A percentile compares a stretch with the other conserved stretches of the same genome.
Conservation (phyloP, 2,329 filamentous ascomycete genomes). For the Alternaria infectoria region DNA sequence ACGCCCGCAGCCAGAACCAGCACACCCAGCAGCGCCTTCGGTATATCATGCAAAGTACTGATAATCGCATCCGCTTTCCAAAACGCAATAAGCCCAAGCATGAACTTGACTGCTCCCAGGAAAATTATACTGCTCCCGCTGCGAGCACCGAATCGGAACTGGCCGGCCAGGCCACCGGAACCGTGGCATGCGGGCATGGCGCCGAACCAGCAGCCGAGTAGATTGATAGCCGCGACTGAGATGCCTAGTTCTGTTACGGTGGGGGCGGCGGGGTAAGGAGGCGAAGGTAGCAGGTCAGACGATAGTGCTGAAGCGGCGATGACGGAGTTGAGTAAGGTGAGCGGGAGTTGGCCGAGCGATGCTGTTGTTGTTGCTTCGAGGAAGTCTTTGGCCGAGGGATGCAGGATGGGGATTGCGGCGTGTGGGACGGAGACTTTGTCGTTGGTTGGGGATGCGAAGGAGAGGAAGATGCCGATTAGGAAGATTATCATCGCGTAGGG, state of each 20-base stretch:
- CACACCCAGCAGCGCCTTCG: slow-evolving; percentile 77
- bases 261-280: slow-evolving; percentile 63
- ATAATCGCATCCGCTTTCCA: slow-evolving; percentile 78
- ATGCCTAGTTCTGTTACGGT: slow-evolving; percentile 78
- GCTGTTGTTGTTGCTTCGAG: slow-evolving; percentile 66
- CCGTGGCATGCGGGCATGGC: slow-evolving; percentile 96
- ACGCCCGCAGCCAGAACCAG: slow-evolving; percentile 91
- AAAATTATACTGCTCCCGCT: slow-evolving; percentile 84
- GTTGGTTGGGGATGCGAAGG: slow-evolving; percentile 52
- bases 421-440: slow-evolving; percentile 51
- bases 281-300: slow-evolving; percentile 73
- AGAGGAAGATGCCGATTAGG: slow-evolving; percentile 69
- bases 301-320: slow-evolving; percentile 85
- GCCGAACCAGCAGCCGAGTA: slow-evolving; percentile 87
- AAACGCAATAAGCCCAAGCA: slow-evolving; percentile 67
- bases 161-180: slow-evolving; percentile 86
- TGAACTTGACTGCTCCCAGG: slow-evolving; percentile 76
- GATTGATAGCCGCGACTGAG: slow-evolving; percentile 83
- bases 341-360: slow-evolving; percentile 83
- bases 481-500: slow-evolving; percentile 83
- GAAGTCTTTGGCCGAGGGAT: slow-evolving; percentile 57
- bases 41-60: slow-evolving; percentile 73
- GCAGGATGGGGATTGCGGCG: slow-evolving; percentile 57
- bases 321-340: slow-evolving; percentile 91
- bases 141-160: slow-evolving; percentile 88